These are phyloP conservation scores for Xenoacremonium recifei DNA, from an alignment of 2,329 filamentous ascomycete species.

Conservation along the genomic window DNA sequence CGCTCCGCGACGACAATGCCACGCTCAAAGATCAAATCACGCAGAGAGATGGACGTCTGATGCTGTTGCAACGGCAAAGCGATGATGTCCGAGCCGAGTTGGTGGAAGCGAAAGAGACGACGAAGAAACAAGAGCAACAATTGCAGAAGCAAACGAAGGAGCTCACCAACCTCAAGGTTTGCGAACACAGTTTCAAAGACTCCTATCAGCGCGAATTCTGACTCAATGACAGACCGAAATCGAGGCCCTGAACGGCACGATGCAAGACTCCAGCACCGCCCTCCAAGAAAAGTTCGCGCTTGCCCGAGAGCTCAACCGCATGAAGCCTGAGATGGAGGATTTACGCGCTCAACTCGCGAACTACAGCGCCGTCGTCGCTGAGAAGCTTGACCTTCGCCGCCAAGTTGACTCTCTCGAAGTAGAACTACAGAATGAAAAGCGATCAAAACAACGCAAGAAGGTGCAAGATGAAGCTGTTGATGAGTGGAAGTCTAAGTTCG, in stretches of 20 bases:
- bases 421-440: conserved; percentile 76
- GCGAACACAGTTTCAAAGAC: too few species aligned
- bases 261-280: conserved; percentile 68
- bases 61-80: conserved; percentile 40
- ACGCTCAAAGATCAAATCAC: conserved; percentile 63
- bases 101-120: conserved; percentile 40
- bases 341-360: conserved; percentile 52
- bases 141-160: conserved; percentile 49
- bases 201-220: conserved; percentile 1
- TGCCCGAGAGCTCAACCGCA: conserved; percentile 47
- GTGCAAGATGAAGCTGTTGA: conserved; percentile 40
- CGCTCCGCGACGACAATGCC: conserved; percentile 74
- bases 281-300: conserved; percentile 59
- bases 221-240: conserved; percentile 61
- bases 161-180: conserved; percentile 47
- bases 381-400: conserved; percentile 77
- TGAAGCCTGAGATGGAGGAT: conserved; percentile 57
- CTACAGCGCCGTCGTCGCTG: conserved; percentile 68
- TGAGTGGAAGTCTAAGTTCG: conserved; percentile 37
- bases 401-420: conserved; percentile 76
- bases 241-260: conserved; percentile 63
- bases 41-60: conserved; percentile 59
- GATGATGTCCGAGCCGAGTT: conserved; percentile 42
- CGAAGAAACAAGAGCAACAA: conserved; percentile 45
- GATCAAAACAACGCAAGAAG: conserved; percentile 31